Conservation (phyloP, 2,329 filamentous ascomycete genomes). For the Dactylellina sp. region DNA sequence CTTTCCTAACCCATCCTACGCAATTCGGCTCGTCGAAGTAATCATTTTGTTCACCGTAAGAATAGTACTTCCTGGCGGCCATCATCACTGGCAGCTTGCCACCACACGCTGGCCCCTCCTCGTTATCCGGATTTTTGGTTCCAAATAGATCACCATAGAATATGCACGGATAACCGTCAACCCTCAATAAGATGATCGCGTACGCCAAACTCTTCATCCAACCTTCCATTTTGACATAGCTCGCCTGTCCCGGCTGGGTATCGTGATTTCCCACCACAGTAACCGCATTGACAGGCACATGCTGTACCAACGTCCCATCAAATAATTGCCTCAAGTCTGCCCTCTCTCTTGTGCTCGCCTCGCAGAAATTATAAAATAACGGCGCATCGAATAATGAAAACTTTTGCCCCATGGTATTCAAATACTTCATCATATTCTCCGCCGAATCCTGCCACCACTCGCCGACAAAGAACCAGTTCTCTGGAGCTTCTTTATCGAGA, state of each 20-base stretch:
- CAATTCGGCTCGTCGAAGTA: conserved; percentile 73
- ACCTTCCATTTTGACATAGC: conserved; percentile 70
- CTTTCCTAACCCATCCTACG: conserved; percentile 72
- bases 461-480: conserved; percentile 74
- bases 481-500: conserved; percentile 68
- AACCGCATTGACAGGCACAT: conserved; percentile 70
- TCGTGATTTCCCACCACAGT: conserved; percentile 80
- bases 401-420: conserved; percentile 71
- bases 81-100: conserved; percentile 71
- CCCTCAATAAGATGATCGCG: conserved; percentile 75
- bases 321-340: conserved; percentile 75
- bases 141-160: conserved; percentile 71
- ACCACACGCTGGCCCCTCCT: conserved; percentile 69
- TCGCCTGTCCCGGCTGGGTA: conserved; percentile 74
- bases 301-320: conserved; percentile 70
- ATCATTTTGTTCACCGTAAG: conserved; percentile 74
- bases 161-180: conserved; percentile 73
- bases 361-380: conserved; percentile 75
- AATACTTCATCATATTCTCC: conserved; percentile 70
- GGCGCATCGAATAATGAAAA: conserved; percentile 76
- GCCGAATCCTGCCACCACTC: conserved; percentile 76
- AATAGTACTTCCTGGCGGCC: conserved; percentile 74
- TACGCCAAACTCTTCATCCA: conserved; percentile 80
- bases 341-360: conserved; percentile 69
- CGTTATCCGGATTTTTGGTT: conserved; percentile 61